These are phyloP conservation scores for Trichoderma parareesei DNA, from an alignment of 495 filamentous ascomycete species.

Conservation along the genomic window DNA sequence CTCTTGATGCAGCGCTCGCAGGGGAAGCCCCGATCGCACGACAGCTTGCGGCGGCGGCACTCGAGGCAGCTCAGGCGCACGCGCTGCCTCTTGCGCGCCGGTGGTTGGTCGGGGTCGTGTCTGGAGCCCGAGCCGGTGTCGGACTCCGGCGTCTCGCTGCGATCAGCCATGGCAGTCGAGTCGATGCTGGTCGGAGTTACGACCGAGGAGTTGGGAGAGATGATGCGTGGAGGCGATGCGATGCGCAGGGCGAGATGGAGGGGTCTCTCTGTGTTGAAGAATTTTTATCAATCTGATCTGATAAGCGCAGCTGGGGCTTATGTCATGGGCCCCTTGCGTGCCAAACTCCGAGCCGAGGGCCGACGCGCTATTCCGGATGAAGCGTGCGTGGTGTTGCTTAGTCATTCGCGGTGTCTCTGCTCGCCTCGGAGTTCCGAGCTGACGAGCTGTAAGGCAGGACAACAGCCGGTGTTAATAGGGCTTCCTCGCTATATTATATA, in stretches of 20 bases:
- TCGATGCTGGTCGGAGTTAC: constrained; percentile 8
- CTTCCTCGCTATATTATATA: neutral
- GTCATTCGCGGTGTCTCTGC: neutral
- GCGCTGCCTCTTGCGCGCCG: constrained; percentile 39
- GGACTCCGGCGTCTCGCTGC: constrained; percentile 12
- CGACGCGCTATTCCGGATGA: neutral
- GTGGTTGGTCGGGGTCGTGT: constrained; percentile 16
- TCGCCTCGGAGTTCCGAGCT: neutral
- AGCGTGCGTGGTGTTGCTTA: neutral
- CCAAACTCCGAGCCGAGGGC: constrained; percentile 4
- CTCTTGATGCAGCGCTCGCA: constrained; percentile 45
- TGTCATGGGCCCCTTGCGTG: neutral
- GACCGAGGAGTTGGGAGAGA: neutral
- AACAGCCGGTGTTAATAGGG: neutral
- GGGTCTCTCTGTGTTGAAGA: neutral
- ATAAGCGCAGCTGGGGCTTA: neutral
- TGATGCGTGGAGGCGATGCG: neutral
- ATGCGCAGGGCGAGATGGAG: constrained; percentile 5
- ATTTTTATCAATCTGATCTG: constrained; percentile 12
- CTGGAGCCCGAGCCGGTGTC: neutral
- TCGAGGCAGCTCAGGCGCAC: constrained; percentile 43
- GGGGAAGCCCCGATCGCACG: constrained; percentile 43
- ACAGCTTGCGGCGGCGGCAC: constrained; percentile 42
- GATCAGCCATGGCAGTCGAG: neutral
- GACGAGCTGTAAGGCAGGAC: neutral